Base-by-base conservation (phyloP, 108 stramenopile genomes). In the Cylindrotheca fusiformis region DNA sequence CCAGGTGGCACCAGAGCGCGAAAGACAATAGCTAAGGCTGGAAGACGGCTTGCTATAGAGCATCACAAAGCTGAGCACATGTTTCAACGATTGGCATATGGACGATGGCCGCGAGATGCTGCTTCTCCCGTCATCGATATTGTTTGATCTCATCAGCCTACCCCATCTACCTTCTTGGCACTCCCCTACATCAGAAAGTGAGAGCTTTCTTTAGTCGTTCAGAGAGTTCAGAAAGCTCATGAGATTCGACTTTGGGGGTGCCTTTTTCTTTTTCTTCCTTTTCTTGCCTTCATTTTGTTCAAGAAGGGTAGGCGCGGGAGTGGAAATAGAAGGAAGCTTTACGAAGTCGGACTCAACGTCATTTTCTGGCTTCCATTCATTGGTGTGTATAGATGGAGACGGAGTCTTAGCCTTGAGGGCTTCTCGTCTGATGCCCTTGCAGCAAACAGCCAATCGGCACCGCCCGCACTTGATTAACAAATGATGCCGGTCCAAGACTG, bases 211-310 rank as follows among this genome's bases (percentile, higher is more conserved):
- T 32, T 65, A 55, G 32, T 71, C 61, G 27, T 71, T 71, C 47
- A 71, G 24, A 12, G 69, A 71, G 0, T 58, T 60, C 69, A 71
- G 57, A 36, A 71, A 71, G 19, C 26, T 48, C 29, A 71, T 36
- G 17, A 71, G 61, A 2, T 69, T 26, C 19, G 14, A 22, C 14
- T 27, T n/a, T 2, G 21, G 49, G 0, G 58, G 14, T 10, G 47
- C 26, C 48, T 45, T 53, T 25, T 48, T 48, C 57, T 49, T 57
- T 32, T 54, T 45, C n/a, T 65, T 33, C n/a, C n/a, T n/a, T n/a
- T n/a, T n/a, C n/a, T n/a, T n/a, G n/a, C n/a, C n/a, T n/a, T n/a
- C n/a, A n/a, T n/a, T n/a, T n/a, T n/a, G n/a, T n/a, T n/a, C n/a
- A n/a, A n/a, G n/a, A n/a, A n/a, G n/a, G n/a, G n/a, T n/a, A n/a